These are phyloP conservation scores for Penicillium sp. DNA, from an alignment of 2,329 filamentous ascomycete genomes.

Conservation along the genomic window DNA sequence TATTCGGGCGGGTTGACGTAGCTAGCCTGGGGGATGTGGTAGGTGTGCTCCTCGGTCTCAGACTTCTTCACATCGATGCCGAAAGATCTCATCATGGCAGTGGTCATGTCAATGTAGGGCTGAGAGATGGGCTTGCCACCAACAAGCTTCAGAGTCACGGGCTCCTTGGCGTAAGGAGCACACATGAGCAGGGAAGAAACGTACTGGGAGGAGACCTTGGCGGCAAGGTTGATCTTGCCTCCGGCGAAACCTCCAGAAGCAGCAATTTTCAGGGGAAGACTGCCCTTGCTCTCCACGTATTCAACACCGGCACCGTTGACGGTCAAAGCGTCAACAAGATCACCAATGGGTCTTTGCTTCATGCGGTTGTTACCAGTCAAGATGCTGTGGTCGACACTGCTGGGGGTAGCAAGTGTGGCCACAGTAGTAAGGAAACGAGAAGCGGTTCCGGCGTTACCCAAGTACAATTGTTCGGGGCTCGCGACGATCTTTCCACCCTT, in stretches of 20 bases:
- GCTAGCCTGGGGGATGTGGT: slow-evolving; percentile 81
- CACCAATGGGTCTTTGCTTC: slow-evolving; percentile 92
- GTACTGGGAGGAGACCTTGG: slow-evolving; percentile 98
- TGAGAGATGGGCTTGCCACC: slow-evolving; percentile 98
- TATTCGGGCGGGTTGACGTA: slow-evolving; percentile 87
- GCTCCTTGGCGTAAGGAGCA: slow-evolving; percentile 91
- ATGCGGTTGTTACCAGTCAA: slow-evolving; percentile 94
- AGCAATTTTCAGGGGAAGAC: slow-evolving; percentile 78
- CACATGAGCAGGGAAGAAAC: slow-evolving; percentile 97
- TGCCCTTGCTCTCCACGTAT: slow-evolving; percentile 80
- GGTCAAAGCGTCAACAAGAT: slow-evolving; percentile 85
- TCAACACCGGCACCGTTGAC: slow-evolving; percentile 84
- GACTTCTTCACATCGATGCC: slow-evolving; percentile 80
- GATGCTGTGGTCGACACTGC: slow-evolving; percentile 66
- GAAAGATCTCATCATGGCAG: slow-evolving; percentile 94
- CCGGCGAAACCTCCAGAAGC: slow-evolving; percentile 82
- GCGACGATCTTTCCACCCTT: slow-evolving; percentile 85
- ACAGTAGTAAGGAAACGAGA: slow-evolving; percentile 94
- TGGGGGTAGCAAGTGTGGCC: slow-evolving; percentile 74
- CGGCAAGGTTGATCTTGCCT: slow-evolving; percentile 85
- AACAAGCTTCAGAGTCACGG: slow-evolving; percentile 84
- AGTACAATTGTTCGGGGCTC: slow-evolving; percentile 75
- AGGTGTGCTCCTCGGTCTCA: slow-evolving; percentile 79
- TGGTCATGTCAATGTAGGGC: slow-evolving; percentile 98
- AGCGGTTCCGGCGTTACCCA: slow-evolving; percentile 95